Evolutionary conservation across 768 basidiomycete species (phyloP).

Genomic region (Melanogaster broomeanus): DNA sequence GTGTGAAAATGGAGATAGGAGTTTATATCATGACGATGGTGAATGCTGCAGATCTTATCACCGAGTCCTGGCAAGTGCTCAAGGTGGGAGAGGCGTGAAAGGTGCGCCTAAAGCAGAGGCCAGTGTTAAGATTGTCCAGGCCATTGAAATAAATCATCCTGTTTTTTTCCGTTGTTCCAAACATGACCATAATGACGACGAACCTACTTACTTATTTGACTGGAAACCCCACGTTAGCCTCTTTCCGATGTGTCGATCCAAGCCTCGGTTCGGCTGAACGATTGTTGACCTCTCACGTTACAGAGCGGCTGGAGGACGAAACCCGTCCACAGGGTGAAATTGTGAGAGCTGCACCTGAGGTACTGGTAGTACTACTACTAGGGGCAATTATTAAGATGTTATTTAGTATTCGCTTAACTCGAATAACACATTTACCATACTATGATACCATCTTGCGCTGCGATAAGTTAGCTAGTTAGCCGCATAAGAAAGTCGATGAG

Average conservation of each 20-base stretch:
- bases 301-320: constrained; percentile 8
- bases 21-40: no score
- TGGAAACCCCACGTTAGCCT: constrained; percentile 20
- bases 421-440: no score
- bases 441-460: no score
- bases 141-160: constrained; percentile 21
- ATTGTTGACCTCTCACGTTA: not conserved
- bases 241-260: constrained; percentile 18
- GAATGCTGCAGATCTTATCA: constrained; percentile 10
- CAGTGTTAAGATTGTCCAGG: constrained; percentile 12
- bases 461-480: no score
- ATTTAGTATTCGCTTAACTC: no score
- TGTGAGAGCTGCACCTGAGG: no score
- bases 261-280: not conserved
- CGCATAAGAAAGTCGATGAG: no score
- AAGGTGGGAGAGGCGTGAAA: constrained; percentile 1
- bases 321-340: no score
- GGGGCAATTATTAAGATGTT: no score
- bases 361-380: no score
- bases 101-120: not conserved
- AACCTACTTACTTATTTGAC: constrained; percentile 22
- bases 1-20: no score
- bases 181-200: constrained; percentile 8
- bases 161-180: constrained; percentile 22
- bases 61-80: constrained; percentile 14